Evolutionary conservation across 495 filamentous ascomycete species (phyloP).

Genomic region (Talaromyces stipitatus): DNA sequence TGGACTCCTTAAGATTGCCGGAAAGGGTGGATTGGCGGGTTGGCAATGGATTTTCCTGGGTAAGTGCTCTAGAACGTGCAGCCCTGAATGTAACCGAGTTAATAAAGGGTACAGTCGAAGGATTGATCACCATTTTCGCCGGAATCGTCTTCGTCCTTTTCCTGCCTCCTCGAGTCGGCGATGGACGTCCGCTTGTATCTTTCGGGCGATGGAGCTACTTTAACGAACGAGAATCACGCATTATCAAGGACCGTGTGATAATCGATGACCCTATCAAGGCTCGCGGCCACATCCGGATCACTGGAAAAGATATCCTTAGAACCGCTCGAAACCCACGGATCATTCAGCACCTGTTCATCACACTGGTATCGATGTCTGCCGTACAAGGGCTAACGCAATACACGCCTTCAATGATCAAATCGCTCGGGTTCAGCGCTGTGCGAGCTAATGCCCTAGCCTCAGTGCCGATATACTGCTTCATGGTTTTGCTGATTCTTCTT

Average conservation of each 20-base stretch:
- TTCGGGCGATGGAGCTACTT: conserved; percentile 36
- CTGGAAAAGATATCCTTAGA: conserved; percentile 30
- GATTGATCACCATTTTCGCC: conserved; percentile 44
- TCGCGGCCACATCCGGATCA: conserved; percentile 32
- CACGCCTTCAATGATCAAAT: conserved; percentile 32
- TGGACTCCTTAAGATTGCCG: conserved; percentile 43
- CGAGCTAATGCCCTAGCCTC: conserved; percentile 43
- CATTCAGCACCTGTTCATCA: conserved; percentile 34
- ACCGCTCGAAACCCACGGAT: conserved; percentile 33
- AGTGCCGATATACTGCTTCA: conserved; percentile 38
- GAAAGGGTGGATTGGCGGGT: conserved; percentile 39
- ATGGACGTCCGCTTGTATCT: conserved; percentile 34
- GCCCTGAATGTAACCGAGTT: too few relatives aligned
- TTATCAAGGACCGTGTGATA: conserved; percentile 32
- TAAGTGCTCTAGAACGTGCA: conserved; percentile 20
- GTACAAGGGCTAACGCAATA: conserved; percentile 35
- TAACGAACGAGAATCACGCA: conserved; percentile 33
- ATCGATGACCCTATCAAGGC: conserved; percentile 38
- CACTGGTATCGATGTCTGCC: conserved; percentile 40
- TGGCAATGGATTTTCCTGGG: conserved; percentile 59
- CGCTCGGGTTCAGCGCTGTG: conserved; percentile 36
- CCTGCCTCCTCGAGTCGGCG: conserved; percentile 34
- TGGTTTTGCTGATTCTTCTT: conserved; percentile 35
- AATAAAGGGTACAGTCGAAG: conserved; percentile 37
- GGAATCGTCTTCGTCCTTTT: conserved; percentile 42